Conservation (phyloP, 257 asterid species). For the Solanum medicagineum region DNA sequence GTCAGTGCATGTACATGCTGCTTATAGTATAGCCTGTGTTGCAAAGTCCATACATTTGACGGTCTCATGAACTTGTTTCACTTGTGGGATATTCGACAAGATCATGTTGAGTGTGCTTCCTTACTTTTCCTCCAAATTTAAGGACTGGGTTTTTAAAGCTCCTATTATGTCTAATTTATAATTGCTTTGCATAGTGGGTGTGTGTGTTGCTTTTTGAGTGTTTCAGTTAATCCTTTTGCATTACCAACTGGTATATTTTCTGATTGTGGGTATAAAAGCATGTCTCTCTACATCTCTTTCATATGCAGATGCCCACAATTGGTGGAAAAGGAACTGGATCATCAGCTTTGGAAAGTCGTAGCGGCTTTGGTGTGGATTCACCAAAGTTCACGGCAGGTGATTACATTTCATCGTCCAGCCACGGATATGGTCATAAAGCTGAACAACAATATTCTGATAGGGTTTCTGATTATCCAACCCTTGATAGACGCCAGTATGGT, state of each 20-base stretch:
- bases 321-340: slow-evolving; percentile 52
- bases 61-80: not conserved
- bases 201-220: not conserved
- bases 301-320: slow-evolving; percentile 46
- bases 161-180: not conserved
- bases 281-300: not conserved
- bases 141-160: not conserved
- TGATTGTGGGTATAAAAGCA: not conserved
- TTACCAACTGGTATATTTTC: not conserved
- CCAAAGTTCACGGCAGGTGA: slow-evolving; percentile 56
- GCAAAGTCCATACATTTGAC: not conserved
- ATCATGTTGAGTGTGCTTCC: not conserved
- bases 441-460: slow-evolving; percentile 68
- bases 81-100: not conserved
- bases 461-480: slow-evolving; percentile 57
- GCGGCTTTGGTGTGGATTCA: slow-evolving; percentile 55
- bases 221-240: not conserved
- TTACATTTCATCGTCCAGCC: slow-evolving; percentile 56
- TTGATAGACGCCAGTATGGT: slow-evolving; percentile 59
- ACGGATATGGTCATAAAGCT: slow-evolving; percentile 54
- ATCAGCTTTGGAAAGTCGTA: slow-evolving; percentile 61
- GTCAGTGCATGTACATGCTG: not conserved
- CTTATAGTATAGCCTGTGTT: not conserved
- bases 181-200: not conserved
- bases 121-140: not conserved